Percentiles rank a stretch among this genome's conserved stretches.
Evolutionary conservation across 495 filamentous ascomycete genomes (phyloP).

Genomic region (Penicillium taxi): DNA sequence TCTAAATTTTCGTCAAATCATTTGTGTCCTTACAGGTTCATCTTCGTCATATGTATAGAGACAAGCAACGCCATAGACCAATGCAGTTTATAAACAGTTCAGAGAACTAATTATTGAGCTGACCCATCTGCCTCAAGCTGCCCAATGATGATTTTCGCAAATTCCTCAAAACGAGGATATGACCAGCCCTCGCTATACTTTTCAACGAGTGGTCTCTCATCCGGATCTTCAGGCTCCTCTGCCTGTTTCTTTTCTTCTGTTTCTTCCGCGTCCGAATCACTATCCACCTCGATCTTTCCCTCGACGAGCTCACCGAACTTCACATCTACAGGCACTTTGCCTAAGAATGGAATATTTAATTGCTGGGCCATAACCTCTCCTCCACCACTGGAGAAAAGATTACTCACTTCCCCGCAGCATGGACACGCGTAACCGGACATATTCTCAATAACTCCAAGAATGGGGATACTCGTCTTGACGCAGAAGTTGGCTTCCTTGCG

Average conservation of each 20-base stretch:
- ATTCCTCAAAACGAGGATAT: constrained; percentile 60
- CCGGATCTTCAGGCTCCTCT: constrained; percentile 34
- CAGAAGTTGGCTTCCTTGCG: constrained; percentile 97
- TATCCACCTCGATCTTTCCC: constrained; percentile 40
- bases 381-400: constrained; percentile 85
- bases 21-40: background rate
- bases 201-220: constrained; percentile 56
- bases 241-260: constrained; percentile 41
- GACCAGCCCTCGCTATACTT: constrained; percentile 76
- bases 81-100: constrained; percentile 11
- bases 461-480: constrained; percentile 68
- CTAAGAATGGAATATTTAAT: constrained; percentile 75
- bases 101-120: background rate
- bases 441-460: constrained; percentile 91
- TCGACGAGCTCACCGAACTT: constrained; percentile 59
- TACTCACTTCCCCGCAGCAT: constrained; percentile 86
- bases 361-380: constrained; percentile 85
- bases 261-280: constrained; percentile 33
- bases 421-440: constrained; percentile 97
- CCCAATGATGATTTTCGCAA: constrained; percentile 49
- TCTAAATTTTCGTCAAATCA: background rate
- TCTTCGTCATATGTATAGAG: background rate
- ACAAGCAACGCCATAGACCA: constrained; percentile 4
- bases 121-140: constrained; percentile 28
- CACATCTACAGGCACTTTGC: constrained; percentile 81